Evolutionary conservation across 129 eudicot genomes (phyloP).

Genomic region (Daucus carota): DH1_v3.0 NC_030389.2:29930501-29931000

Average conservation of each 20-base stretch:
- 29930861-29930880: no score
- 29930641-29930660: conserved; percentile 14
- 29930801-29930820: background rate
- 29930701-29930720: background rate
- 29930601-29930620: conserved; percentile 81
- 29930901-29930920: background rate
- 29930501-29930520: conserved; percentile 85
- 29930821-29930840: background rate
- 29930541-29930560: conserved; percentile 77
- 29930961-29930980: background rate
- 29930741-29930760: no score
- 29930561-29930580: conserved; percentile 77
- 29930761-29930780: background rate
- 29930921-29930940: background rate
- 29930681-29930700: background rate
- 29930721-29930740: background rate
- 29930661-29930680: background rate
- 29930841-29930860: no score
- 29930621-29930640: conserved; percentile 94
- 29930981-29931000: background rate
- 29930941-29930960: no score
- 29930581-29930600: conserved; percentile 81
- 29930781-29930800: background rate
- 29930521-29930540: conserved; percentile 79
- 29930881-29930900: no score